Evolutionary conservation across 2,329 filamentous ascomycete species (phyloP), one percentile per base, ranked within the genome.

Genomic region (Chaetomium sp.): DNA sequence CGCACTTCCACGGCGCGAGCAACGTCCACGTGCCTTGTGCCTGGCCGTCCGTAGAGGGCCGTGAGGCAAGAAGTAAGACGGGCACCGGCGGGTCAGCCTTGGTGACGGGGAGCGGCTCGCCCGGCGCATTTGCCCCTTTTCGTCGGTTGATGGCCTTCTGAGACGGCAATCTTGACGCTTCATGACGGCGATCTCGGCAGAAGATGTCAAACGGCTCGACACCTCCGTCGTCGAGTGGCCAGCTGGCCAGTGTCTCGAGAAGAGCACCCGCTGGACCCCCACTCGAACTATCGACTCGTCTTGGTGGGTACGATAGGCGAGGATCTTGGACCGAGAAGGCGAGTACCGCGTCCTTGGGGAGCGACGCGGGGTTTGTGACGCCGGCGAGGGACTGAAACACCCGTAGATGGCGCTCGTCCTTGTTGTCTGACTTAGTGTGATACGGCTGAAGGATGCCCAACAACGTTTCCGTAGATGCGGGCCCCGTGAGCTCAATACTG

Each of bases 1-100:
- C 87, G 64, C 89, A 96, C 67, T 89, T 91, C 90, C 92, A 96
- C 0, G 94, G 94, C 3, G 94, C 79, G 32, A 97, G 76, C 1
- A 97, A 69, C 0, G 86, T 94, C 90, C 91, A 97, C 0, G 79
- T 85, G 0, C 87, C 86, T 48, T 87, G 84, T 1, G 76, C 73
- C 47, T 78, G 79, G 9, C 70, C 73, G 40, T 72, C 71, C 1
- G 69, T 64, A 9, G 72, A 68, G 8, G 77, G 68, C 3, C 82
- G 79, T 9, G 81, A 82, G 37, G 85, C 78, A 4, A 89, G 76
- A 5, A 95, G 72, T 1, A 92, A 75, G 41, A 92, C 72, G 0
- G 94, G 94, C 12, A 97, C 94, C 1, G 79, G 74, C 1, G 89
- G 88, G 65, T 96, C 91, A 7, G 74, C 76, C 1, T 75, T 61